A percentile compares a stretch with the other conserved stretches of the same genome.
These are phyloP conservation scores for Liriodendron chinense DNA, from an alignment of 164 flowering plant species.

Conservation along the genomic window DNA sequence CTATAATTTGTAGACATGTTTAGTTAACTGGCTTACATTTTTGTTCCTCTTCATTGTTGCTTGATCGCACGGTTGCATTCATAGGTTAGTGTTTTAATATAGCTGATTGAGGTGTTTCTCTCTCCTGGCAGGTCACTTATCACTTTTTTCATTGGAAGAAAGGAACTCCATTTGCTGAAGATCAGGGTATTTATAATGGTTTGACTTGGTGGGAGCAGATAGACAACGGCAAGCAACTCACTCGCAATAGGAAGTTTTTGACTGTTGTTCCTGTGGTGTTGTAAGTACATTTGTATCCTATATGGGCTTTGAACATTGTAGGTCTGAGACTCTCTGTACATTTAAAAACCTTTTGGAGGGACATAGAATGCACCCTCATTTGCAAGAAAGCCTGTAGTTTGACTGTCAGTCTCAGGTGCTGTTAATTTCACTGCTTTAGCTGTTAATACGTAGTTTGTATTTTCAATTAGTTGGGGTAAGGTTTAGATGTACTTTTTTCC, in stretches of 20 bases:
- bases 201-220: slow-evolving; percentile 86
- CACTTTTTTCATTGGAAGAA: slow-evolving; percentile 69
- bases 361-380: background rate
- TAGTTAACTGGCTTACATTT: background rate
- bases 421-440: background rate
- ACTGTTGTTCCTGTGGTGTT: slow-evolving; percentile 67
- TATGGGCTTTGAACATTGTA: background rate
- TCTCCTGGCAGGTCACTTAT: slow-evolving; percentile 10
- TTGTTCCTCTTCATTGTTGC: background rate
- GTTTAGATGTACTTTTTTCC: too few relatives aligned
- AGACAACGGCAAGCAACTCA: slow-evolving; percentile 67
- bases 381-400: background rate
- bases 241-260: slow-evolving; percentile 60
- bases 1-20: too few relatives aligned
- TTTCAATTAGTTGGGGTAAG: too few relatives aligned
- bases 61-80: background rate
- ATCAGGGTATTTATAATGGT: slow-evolving; percentile 68
- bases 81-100: background rate
- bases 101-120: background rate
- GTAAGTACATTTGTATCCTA: slow-evolving; percentile 35
- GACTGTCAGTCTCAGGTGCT: background rate
- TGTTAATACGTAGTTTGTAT: background rate
- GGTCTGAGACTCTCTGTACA: background rate
- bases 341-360: background rate
- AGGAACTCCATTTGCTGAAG: slow-evolving; percentile 76